Percentiles rank a stretch among this genome's conserved stretches.
Conservation (phyloP, 768 basidiomycete species). For the Auricularia sp. region DNA sequence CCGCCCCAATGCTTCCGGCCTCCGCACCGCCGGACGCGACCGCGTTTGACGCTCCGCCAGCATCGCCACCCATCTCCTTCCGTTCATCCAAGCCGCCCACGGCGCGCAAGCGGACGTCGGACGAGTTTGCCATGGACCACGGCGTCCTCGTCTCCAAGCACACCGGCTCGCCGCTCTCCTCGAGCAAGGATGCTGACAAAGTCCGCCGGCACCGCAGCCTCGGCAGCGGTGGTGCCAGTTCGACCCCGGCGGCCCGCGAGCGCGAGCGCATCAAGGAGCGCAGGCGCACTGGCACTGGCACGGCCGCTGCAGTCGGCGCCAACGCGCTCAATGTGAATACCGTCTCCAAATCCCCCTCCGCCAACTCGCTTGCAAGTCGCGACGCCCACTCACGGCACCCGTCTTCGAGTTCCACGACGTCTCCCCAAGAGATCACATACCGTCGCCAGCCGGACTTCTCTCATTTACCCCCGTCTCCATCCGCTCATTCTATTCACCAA, state of each 20-base stretch:
- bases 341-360: background rate
- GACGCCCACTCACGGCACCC: constrained; percentile 4
- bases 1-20: constrained; percentile 17
- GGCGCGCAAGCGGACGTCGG: constrained; percentile 67
- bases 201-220: constrained; percentile 65
- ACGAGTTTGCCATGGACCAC: constrained; percentile 70
- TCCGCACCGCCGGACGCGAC: constrained; percentile 23
- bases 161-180: constrained; percentile 9
- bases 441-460: constrained; percentile 67
- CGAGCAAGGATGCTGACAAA: constrained; percentile 26
- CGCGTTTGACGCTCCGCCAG: constrained; percentile 18
- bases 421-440: constrained; percentile 44
- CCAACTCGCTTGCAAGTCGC: constrained; percentile 1
- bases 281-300: constrained; percentile 1
- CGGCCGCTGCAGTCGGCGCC: too few species aligned
- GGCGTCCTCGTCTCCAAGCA: constrained; percentile 50
- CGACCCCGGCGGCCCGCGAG: constrained; percentile 1
- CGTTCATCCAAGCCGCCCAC: constrained; percentile 30
- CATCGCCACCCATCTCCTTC: constrained; percentile 63
- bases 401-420: constrained; percentile 13
- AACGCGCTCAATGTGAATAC: background rate
- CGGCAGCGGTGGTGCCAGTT: constrained; percentile 31
- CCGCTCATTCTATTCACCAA: constrained; percentile 80
- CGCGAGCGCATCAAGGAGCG: constrained; percentile 5
- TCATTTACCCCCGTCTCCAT: constrained; percentile 83